Evolutionary conservation across 495 filamentous ascomycete species (phyloP), one percentile per base, ranked within the genome.

Genomic region (Thermochaetoides thermophila): DNA sequence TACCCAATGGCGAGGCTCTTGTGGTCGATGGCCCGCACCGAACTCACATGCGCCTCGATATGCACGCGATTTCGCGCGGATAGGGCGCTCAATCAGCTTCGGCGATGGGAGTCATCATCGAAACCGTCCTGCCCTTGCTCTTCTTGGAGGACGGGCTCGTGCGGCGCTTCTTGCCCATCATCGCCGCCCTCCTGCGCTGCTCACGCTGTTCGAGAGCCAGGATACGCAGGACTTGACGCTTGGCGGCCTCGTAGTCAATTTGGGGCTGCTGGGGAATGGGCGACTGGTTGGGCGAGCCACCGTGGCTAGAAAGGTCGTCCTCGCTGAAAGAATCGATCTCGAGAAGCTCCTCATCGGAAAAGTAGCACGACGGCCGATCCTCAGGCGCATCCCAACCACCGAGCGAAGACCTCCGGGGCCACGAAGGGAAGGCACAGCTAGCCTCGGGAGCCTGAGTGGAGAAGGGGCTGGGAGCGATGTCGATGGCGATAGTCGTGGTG

Each of bases 301-400:
- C 55, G 28, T 51, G 46, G 55, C 60, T 64, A 4, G 61, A 59
- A 17, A 62, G 46, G 49, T 56, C 60, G 38, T 65, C 61, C 44
- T 67, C 61, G 37, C 56, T 53, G 29, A 53, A 45, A 19, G 44
- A 38, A 36, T 61, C 57, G 33, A 31, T 35, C 29, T 46, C 47
- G 37, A 61, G 52, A 11, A 65, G 53, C 44, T 67, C 63, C 49
- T 67, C 63, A 48, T 67, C 63, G 10, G 61, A 61, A 22, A 67
- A 54, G 47, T 61, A 67, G 5, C 61, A 64, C 1, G 59, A 50
- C 12, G 58, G 58, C 29, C 63, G 57, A 44, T 56, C 48, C 25
- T 63, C 53, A 26, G 43, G 39, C n/a, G 40, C 27, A 23, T 50
- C 53, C 7, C 48, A 46, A 35, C 60, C 59, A 39, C 44, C 54